Evolutionary conservation across 2,329 filamentous ascomycete genomes (phyloP).

Genomic region (Arthrinium puccinioides): DNA sequence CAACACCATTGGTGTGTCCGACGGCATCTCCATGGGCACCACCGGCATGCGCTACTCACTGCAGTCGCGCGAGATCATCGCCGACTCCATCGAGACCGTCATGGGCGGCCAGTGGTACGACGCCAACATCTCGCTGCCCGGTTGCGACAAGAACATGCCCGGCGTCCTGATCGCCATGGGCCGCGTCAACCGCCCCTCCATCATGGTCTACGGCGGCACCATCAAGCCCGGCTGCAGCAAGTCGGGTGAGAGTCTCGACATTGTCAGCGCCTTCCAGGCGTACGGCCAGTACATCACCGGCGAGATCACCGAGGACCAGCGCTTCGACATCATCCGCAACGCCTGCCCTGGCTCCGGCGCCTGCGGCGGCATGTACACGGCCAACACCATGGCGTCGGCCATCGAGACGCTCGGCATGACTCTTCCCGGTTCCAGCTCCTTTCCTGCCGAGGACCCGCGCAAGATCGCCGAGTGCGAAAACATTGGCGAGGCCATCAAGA

Average conservation of each 20-base stretch:
- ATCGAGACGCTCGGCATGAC: constrained; percentile 71
- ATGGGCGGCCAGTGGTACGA: constrained; percentile 90
- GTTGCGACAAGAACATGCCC: constrained; percentile 98
- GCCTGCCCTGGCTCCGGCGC: constrained; percentile 81
- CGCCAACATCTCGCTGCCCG: constrained; percentile 86
- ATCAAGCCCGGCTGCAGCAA: constrained; percentile 85
- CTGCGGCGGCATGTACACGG: constrained; percentile 81
- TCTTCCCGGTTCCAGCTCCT: constrained; percentile 74
- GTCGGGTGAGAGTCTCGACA: constrained; percentile 74
- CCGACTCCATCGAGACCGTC: constrained; percentile 89
- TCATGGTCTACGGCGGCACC: constrained; percentile 97
- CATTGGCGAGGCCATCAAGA: constrained; percentile 67
- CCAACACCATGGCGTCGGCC: constrained; percentile 69
- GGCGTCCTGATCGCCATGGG: constrained; percentile 93
- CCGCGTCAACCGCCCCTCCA: constrained; percentile 81
- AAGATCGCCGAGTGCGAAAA: constrained; percentile 68
- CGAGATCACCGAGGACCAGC: constrained; percentile 82
- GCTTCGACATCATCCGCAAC: constrained; percentile 90
- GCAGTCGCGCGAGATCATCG: constrained; percentile 93
- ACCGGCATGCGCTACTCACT: constrained; percentile 93
- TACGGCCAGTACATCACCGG: constrained; percentile 93
- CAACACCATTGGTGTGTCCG: constrained; percentile 97
- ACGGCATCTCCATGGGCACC: constrained; percentile 97
- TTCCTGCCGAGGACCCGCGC: constrained; percentile 64
- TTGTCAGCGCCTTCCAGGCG: constrained; percentile 95